Percentiles rank a stretch among this genome's conserved stretches.
Conservation (phyloP, 75 land plant genomes). For the Selaginella moellendorffii region DNA sequence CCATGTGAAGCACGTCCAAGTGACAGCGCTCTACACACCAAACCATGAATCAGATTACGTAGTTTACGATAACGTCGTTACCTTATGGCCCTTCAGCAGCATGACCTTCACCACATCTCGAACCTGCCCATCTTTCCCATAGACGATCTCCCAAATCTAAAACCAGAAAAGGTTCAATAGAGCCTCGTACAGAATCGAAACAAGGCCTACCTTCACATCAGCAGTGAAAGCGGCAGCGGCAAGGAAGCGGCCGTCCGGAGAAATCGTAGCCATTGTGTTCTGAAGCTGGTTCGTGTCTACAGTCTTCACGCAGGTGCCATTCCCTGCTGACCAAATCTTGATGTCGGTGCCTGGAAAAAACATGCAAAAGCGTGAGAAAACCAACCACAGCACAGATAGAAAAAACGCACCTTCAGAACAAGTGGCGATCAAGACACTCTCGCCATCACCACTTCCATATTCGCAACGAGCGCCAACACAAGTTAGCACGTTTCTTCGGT, state of each 20-base stretch:
- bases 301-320: constrained; percentile 54
- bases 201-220: constrained; percentile 99
- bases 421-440: constrained; percentile 65
- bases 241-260: constrained; percentile 92
- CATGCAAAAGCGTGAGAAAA: background rate
- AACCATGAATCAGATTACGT: background rate
- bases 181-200: no score
- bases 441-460: constrained; percentile 86
- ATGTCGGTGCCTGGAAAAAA: constrained; percentile 68
- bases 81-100: constrained; percentile 99
- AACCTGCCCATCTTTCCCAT: constrained; percentile 86
- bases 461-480: constrained; percentile 48
- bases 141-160: constrained; percentile 95
- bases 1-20: constrained; percentile 76
- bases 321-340: constrained; percentile 71
- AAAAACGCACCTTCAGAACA: constrained; percentile 81
- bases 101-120: constrained; percentile 77
- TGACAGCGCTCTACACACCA: constrained; percentile 99
- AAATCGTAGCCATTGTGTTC: constrained; percentile 80
- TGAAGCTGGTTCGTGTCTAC: constrained; percentile 91
- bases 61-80: no score
- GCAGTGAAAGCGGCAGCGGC: constrained; percentile 99
- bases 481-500: constrained; percentile 38
- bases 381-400: background rate
- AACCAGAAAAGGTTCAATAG: no score